Conservation (phyloP, 2,329 filamentous ascomycete species). For the Blastomyces emzantsi region DNA sequence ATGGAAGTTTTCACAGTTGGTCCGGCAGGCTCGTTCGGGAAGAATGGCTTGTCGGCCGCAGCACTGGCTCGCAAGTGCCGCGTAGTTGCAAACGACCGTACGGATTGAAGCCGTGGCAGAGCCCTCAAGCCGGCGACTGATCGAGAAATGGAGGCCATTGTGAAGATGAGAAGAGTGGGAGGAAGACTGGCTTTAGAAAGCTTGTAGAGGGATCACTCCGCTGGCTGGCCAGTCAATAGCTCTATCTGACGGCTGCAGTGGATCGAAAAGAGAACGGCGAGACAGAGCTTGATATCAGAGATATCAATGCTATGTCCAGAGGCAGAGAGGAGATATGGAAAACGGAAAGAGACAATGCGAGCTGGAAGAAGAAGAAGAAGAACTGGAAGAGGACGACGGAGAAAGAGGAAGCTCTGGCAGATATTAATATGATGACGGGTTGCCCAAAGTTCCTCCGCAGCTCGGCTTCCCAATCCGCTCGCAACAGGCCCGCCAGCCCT, state of each 20-base stretch:
- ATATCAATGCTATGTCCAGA: neutral
- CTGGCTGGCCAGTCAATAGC: neutral
- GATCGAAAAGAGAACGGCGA: neutral
- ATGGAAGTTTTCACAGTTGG: conserved; percentile 52
- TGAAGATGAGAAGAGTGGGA: neutral
- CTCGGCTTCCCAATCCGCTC: neutral
- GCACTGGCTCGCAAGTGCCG: conserved; percentile 7
- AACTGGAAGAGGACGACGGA: too few species aligned
- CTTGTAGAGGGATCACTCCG: neutral
- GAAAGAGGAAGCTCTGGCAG: neutral
- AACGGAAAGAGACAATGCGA: neutral
- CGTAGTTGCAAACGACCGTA: conserved; percentile 20
- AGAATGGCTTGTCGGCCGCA: conserved; percentile 39
- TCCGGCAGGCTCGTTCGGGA: conserved; percentile 50
- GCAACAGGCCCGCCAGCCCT: too few species aligned
- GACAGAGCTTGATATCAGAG: neutral
- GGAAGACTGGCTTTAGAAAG: neutral
- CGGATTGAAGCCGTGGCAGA: conserved; percentile 26
- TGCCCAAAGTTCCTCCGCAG: neutral
- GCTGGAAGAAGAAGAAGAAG: neutral
- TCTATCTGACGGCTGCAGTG: neutral
- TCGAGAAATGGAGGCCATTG: conserved; percentile 32
- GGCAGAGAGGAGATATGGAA: neutral
- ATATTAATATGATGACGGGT: neutral
- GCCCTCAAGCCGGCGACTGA: conserved; percentile 29